These are phyloP conservation scores for Inonotus obliquus DNA, from an alignment of 1,284 basidiomycete genomes.

Conservation along the genomic window DNA sequence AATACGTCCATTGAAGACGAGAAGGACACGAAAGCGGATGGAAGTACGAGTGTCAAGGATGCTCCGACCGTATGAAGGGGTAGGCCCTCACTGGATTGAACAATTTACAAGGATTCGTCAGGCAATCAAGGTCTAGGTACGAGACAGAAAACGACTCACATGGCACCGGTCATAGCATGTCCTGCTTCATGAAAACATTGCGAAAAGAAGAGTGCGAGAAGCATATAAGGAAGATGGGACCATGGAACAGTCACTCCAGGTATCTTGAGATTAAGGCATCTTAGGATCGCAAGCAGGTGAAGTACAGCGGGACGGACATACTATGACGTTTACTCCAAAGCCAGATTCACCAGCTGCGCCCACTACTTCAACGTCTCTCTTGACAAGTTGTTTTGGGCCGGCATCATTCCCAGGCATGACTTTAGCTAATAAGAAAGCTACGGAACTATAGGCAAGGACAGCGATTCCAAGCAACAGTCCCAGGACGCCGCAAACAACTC, in stretches of 20 bases:
- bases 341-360: background rate
- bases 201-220: conserved; percentile 51
- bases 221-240: conserved; percentile 54
- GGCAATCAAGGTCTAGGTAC: background rate
- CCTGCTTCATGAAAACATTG: conserved; percentile 69
- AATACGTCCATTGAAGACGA: conserved; percentile 36
- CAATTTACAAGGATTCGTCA: background rate
- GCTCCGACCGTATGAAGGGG: conserved; percentile 55
- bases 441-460: conserved; percentile 37
- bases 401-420: conserved; percentile 22
- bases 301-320: conserved; percentile 27
- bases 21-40: conserved; percentile 67
- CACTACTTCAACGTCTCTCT: conserved; percentile 13
- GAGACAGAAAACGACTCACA: conserved; percentile 38
- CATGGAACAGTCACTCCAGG: conserved; percentile 72
- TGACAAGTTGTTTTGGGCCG: conserved; percentile 19
- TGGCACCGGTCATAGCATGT: conserved; percentile 60
- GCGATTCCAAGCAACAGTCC: conserved; percentile 46
- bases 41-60: conserved; percentile 52
- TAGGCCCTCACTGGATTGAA: conserved; percentile 40
- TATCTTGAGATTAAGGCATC: conserved; percentile 40
- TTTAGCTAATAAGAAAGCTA: background rate
- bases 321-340: conserved; percentile 37
- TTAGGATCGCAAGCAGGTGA: too few relatives aligned
- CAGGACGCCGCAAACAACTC: conserved; percentile 40